Evolutionary conservation across 2,329 filamentous ascomycete genomes (phyloP).

Genomic region (Botryotinia narcissicola): DNA sequence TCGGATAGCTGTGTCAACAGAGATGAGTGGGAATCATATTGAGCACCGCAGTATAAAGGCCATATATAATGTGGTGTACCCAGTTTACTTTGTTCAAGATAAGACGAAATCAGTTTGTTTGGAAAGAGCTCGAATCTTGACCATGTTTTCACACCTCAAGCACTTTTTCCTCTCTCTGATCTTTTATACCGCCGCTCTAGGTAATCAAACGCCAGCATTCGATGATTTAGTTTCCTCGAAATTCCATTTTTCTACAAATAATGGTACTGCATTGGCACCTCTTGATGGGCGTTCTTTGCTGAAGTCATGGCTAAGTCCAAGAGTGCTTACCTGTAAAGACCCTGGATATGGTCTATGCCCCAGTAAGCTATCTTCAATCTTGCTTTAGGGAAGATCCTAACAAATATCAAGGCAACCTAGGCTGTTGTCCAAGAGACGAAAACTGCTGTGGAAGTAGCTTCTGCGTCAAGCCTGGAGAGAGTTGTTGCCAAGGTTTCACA

Average conservation of each 20-base stretch:
- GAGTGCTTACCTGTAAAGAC: neutral
- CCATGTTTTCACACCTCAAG: neutral
- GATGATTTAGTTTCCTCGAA: neutral
- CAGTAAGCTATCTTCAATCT: neutral
- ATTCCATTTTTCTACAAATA: neutral
- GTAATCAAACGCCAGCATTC: neutral
- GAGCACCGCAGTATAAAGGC: neutral
- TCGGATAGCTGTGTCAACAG: neutral
- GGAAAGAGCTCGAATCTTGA: neutral
- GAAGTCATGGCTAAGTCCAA: neutral
- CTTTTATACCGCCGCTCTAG: neutral
- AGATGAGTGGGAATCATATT: no score
- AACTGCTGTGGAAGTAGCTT: neutral
- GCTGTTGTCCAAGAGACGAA: neutral
- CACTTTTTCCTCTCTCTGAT: neutral
- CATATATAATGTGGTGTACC: neutral
- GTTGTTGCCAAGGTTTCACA: neutral
- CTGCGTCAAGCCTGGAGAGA: neutral
- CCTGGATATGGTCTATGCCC: neutral
- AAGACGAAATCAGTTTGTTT: neutral
- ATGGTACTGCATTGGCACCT: neutral
- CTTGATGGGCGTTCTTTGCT: neutral
- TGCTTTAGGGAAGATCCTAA: neutral
- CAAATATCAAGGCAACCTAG: neutral
- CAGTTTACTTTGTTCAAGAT: neutral